Base-by-base conservation (phyloP, 495 filamentous ascomycete genomes). In the Bacidia rubella region DNA sequence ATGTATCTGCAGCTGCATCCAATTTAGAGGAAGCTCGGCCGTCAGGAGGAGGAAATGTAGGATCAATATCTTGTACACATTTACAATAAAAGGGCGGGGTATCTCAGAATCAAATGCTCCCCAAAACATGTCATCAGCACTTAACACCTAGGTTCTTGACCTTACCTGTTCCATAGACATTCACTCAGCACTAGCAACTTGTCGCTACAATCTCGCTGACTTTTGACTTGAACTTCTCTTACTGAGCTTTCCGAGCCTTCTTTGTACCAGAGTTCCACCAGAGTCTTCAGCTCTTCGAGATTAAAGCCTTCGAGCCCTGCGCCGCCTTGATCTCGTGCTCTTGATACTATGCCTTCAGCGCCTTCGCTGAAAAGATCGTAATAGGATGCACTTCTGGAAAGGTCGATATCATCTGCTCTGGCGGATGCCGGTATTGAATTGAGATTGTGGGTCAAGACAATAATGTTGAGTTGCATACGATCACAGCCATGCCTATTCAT, bases 371-470 rank as follows among this genome's bases (percentile, higher is more conserved):
- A 96, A 57, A 95, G 72, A 47, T 85, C 78, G 55, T 83, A 92
- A 67, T 85, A 97, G 40, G 77, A 77, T 9, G 79, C 78, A 10
- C 85, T 85, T 40, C 83, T 73, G 0, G 74, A 73, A 32, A 97
- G 75, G 29, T 55, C 52, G 1, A 35, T 48, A 19, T 51, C 48
- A 40, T 54, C 24, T 17, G 42, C 56, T 20, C 44, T 51, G 3
- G 47, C 19, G n/a, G 47, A 9, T n/a, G 78, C 74, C 2, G 83
- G 80, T 54, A 98, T 83, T 50, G 92, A 92, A 67, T 90, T 93
- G 49, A 98, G 75, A 57, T 95, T 95, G 59, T 97, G 93, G 62
- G 95, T 90, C 25, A 98, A 69, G 44, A 98, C 92, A 9, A 94
- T 73, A 43, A 97, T 86, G 61, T 97, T 93, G 25, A 96, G 76